Evolutionary conservation across 2,329 filamentous ascomycete genomes (phyloP), one percentile per base, ranked within the genome.

Genomic region (Cytospora leucostoma): DNA sequence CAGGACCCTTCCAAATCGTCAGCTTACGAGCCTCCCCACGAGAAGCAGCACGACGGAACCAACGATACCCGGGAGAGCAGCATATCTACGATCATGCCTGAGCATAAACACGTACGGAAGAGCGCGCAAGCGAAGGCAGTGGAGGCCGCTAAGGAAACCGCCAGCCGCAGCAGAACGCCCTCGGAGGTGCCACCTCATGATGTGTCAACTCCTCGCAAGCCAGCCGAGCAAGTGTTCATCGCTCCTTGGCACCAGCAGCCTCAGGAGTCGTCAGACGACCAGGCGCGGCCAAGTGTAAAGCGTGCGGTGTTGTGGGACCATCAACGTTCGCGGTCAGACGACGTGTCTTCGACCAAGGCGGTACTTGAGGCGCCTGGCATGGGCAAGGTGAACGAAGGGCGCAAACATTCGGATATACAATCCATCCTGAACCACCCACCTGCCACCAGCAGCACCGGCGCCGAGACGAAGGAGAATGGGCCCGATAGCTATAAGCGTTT

Each of bases 71-170:
- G 32, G 27, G 33, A 38, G 32, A 11, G 47, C n/a, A 53, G 35
- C 11, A 8, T 54, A 11, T 55, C 53, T 17, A 35, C 27, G 3
- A 38, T 64, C 1, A 34, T 59, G 3, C 63, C 63, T 12, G 61
- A 65, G 21, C 61, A 65, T 17, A 61, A 64, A 5, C 38, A 44
- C 12, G 38, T 64, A 37, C 38, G 61, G 21, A 58, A 51, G 35
- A 63, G 33, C 12, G 61, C 56, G 5, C 64, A 65, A 49, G 64
- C 61, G 6, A 65, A 64, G 27, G 64, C 64, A 40, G 61, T 57
- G 6, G 64, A 61, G 7, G 64, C 64, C 35, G 56, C 64, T 2
- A 55, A 38, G 47, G 61, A 65, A 12, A 61, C 61, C 2, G 64
- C 64, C 3, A 65, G 61, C 40, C 61, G 61, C 32, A 65, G 64